Percentiles rank a stretch among this genome's conserved stretches.
These are phyloP conservation scores for Pseudonitzschia delicatissima DNA, from an alignment of 108 stramenopile genomes.

Conservation along the genomic window DNA sequence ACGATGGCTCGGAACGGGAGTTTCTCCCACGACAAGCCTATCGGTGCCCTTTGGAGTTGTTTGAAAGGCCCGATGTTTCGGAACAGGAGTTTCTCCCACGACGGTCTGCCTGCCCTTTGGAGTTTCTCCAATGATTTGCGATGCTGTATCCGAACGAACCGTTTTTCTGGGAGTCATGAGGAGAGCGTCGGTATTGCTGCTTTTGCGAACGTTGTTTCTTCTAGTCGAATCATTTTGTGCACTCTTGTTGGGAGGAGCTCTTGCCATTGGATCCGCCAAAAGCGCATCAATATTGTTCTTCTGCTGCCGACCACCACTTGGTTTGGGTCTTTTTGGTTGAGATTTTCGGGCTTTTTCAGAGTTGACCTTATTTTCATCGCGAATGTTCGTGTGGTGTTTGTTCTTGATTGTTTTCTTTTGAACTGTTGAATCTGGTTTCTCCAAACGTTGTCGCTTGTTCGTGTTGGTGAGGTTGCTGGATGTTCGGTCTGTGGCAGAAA, in stretches of 20 bases:
- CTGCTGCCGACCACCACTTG: too few relatives aligned
- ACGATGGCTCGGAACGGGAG: background rate
- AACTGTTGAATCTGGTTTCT: background rate
- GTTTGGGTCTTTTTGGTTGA: too few relatives aligned
- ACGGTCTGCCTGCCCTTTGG: background rate
- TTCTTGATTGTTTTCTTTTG: background rate
- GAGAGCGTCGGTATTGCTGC: background rate
- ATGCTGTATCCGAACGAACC: background rate
- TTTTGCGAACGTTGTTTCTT: background rate
- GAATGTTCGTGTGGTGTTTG: too few relatives aligned
- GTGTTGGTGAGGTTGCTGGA: too few relatives aligned
- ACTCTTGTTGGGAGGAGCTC: too few relatives aligned
- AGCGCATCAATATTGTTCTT: too few relatives aligned
- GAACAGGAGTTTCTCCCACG: slow-evolving; percentile 6
- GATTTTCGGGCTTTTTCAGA: too few relatives aligned
- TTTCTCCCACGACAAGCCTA: background rate
- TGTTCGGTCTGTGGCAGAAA: too few relatives aligned
- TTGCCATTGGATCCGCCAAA: too few relatives aligned
- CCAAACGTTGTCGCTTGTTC: background rate
- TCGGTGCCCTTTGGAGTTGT: too few relatives aligned
- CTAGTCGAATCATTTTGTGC: background rate
- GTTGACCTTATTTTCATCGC: too few relatives aligned
- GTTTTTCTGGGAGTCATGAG: background rate
- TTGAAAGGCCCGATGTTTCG: background rate
- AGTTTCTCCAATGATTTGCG: background rate